Conservation (phyloP, 352 stramenopile genomes). For the Stephanocyclus meneghinianus region DNA sequence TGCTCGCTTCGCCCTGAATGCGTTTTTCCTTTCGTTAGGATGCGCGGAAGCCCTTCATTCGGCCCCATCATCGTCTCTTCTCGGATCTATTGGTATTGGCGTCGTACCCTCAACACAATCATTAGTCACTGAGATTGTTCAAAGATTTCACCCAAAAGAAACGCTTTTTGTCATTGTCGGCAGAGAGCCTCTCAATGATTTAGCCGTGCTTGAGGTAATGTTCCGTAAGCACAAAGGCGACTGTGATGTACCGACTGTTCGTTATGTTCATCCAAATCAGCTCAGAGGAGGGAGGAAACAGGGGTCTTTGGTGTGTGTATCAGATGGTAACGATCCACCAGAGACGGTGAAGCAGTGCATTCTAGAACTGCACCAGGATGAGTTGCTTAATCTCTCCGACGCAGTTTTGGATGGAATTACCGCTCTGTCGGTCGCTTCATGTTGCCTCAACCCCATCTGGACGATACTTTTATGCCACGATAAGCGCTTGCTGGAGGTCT, state of each 20-base stretch:
- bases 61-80: neutral
- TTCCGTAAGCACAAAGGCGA: neutral
- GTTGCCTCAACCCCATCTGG: constrained; percentile 2
- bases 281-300: neutral
- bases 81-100: neutral
- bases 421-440: neutral
- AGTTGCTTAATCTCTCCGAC: constrained; percentile 1
- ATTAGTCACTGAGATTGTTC: neutral
- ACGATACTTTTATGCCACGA: neutral
- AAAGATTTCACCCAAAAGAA: neutral
- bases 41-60: neutral
- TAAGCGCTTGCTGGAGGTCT: neutral
- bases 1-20: constrained; percentile 1
- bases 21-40: neutral
- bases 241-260: neutral
- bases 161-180: constrained; percentile 1
- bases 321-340: neutral
- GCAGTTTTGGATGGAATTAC: neutral
- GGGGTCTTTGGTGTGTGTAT: constrained; percentile 1
- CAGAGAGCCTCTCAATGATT: neutral
- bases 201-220: neutral
- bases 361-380: constrained; percentile 2
- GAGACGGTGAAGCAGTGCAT: constrained; percentile 1
- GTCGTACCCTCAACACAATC: neutral
- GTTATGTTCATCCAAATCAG: constrained; percentile 4